Evolutionary conservation across 1,284 basidiomycete genomes (phyloP).

Genomic region (Cutaneotrichosporon spelunceum): DNA sequence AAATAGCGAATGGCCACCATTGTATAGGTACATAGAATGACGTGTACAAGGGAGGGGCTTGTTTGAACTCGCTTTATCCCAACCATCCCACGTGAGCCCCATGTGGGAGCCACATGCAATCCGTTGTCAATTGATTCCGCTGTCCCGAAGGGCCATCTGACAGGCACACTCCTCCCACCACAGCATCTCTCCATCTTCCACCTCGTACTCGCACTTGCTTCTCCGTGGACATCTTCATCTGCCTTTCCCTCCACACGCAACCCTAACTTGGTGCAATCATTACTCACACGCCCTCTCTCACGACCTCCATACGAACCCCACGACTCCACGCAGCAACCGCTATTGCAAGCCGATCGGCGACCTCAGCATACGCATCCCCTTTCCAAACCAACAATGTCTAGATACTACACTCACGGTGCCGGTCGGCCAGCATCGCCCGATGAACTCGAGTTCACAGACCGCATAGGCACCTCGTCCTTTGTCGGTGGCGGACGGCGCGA

Average conservation of each 20-base stretch:
- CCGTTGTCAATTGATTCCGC: not conserved
- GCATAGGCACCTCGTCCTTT: not conserved
- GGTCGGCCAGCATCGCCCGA: slow-evolving; percentile 12
- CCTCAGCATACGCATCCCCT: not conserved
- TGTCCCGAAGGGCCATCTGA: not conserved
- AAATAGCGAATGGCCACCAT: too few relatives aligned
- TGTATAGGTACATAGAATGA: too few relatives aligned
- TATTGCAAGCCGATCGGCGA: not conserved
- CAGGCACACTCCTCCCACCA: not conserved
- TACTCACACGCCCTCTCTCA: not conserved
- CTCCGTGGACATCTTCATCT: not conserved
- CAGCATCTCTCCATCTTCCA: slow-evolving; percentile 1
- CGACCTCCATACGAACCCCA: not conserved
- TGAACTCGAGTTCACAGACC: slow-evolving; percentile 14
- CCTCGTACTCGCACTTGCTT: not conserved
- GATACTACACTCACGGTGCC: slow-evolving; percentile 22
- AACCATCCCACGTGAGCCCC: too few relatives aligned
- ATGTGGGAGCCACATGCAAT: not conserved
- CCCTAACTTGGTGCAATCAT: not conserved
- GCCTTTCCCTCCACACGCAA: not conserved
- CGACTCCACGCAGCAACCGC: not conserved
- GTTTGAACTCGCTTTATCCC: too few relatives aligned
- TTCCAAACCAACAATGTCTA: slow-evolving; percentile 13
- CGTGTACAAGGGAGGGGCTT: too few relatives aligned
- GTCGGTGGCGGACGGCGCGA: not conserved